Conservation (phyloP, 306 rosid genomes). For the Alnus rubra region DNA sequence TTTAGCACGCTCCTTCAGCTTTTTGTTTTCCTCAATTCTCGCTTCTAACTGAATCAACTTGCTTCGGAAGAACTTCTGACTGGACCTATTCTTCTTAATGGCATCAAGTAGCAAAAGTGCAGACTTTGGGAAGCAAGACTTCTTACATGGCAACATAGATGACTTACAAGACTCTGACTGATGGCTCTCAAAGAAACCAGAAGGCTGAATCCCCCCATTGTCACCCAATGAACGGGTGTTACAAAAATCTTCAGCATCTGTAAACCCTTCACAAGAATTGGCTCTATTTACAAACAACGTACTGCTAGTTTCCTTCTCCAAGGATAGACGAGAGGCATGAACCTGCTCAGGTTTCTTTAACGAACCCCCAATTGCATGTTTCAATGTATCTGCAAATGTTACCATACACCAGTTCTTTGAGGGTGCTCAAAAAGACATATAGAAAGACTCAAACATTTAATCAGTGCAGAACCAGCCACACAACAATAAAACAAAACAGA, state of each 20-base stretch:
- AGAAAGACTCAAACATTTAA: too few species aligned
- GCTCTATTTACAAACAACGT: constrained; percentile 25
- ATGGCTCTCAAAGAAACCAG: constrained; percentile 24
- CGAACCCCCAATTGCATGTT: too few species aligned
- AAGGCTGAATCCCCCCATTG: constrained; percentile 32
- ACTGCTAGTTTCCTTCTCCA: too few species aligned
- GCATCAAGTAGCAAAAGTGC: constrained; percentile 72
- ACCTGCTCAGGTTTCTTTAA: constrained; percentile 35
- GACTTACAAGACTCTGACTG: constrained; percentile 33
- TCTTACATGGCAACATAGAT: constrained; percentile 34
- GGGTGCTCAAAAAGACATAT: too few species aligned
- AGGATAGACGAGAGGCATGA: constrained; percentile 33
- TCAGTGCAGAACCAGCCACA: too few species aligned
- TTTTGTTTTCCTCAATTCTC: constrained; percentile 77
- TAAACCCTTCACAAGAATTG: constrained; percentile 31
- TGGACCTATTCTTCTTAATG: constrained; percentile 70
- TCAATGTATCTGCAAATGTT: too few species aligned
- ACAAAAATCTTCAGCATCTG: constrained; percentile 27
- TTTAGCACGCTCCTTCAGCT: constrained; percentile 57
- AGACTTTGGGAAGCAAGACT: constrained; percentile 56
- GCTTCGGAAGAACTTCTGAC: constrained; percentile 61
- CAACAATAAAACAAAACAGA: too few species aligned
- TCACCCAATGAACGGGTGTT: constrained; percentile 18
- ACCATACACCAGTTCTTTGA: too few species aligned
- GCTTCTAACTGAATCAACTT: constrained; percentile 71